Base-by-base conservation (phyloP, 495 filamentous ascomycete genomes). In the Penicillium subrubescens region DNA sequence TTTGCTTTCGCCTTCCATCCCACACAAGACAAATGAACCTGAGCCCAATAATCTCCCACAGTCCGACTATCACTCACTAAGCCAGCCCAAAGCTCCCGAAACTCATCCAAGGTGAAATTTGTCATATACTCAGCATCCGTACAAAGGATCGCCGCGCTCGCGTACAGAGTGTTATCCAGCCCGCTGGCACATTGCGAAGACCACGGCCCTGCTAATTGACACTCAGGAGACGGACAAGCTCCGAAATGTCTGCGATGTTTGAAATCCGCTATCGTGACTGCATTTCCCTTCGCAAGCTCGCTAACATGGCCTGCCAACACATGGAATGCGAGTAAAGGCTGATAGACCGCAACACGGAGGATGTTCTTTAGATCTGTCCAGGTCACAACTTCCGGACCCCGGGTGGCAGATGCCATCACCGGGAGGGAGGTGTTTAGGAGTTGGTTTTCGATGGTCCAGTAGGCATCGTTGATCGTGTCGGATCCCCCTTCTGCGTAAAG, bases 121-220 rank as follows among this genome's bases (percentile, higher is more conserved):
- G 73, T 73, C 59, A 85, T 66, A 17, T 77, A 77, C 31, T 81
- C 79, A 0, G 81, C 82, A 71, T 93, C 90, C 0, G 83, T 75
- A 66, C 90, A 93, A 1, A 88, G 73, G 44, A 93, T 87, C 3
- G 87, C 87, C 17, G 79, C 67, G 11, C 75, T 81, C 0, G 84
- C 82, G 43, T 78, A 78, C 0, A 69, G 41, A 19, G 70, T 67
- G 41, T 78, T 79, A 34, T 78, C 68, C n/a, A 63, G 86, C 73
- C 63, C 63, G 2, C 59, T 75, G 5, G 79, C 82, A 50, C 78
- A 84, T 62, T 76, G 77, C 2, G 75, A 69, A 2, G 81, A 77
- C 75, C 73, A 80, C 0, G 76, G 73, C 1, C 78, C 79, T 15
- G 69, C 66, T 29, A 63, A 66, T 14, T 64, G 67, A 53, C 79